A percentile compares a stretch with the other conserved stretches of the same genome.
Evolutionary conservation across 1,284 basidiomycete genomes (phyloP).

Genomic region (Neotropicomus parvogracilis): DNA sequence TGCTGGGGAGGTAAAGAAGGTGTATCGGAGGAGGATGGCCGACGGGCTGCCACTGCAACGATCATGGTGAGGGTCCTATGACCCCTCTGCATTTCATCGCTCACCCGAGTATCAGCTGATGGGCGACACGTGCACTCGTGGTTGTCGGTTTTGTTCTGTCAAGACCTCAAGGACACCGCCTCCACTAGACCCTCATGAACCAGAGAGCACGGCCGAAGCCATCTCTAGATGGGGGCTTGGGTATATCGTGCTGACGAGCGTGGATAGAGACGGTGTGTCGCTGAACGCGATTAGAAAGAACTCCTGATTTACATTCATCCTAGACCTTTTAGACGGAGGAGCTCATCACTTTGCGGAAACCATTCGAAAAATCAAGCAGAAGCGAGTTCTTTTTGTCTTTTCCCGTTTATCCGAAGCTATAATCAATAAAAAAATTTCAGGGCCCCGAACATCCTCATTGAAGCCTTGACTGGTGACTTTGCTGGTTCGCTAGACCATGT

Average conservation of each 20-base stretch:
- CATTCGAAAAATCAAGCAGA: slow-evolving; percentile 93
- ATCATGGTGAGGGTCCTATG: slow-evolving; percentile 77
- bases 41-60: slow-evolving; percentile 90
- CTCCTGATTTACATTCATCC: slow-evolving; percentile 5
- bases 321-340: slow-evolving; percentile 91
- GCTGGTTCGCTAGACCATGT: slow-evolving; percentile 75
- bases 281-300: background rate
- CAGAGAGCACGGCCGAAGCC: slow-evolving; percentile 97
- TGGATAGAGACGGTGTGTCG: slow-evolving; percentile 86
- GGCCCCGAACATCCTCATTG: slow-evolving; percentile 93
- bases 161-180: slow-evolving; percentile 90
- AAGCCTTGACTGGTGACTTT: slow-evolving; percentile 97
- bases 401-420: slow-evolving; percentile 1
- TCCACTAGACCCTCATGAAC: slow-evolving; percentile 94
- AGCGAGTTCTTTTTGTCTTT: slow-evolving; percentile 44
- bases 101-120: slow-evolving; percentile 58
- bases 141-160: slow-evolving; percentile 96
- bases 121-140: slow-evolving; percentile 99
- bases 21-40: slow-evolving; percentile 68
- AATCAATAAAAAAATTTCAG: slow-evolving; percentile 37
- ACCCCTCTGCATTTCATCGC: slow-evolving; percentile 3
- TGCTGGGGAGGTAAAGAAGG: slow-evolving; percentile 94
- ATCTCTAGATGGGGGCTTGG: slow-evolving; percentile 98
- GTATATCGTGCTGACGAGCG: slow-evolving; percentile 96
- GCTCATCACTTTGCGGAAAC: slow-evolving; percentile 93